These are phyloP conservation scores for Cladosporium sp. DNA, from an alignment of 2,329 filamentous ascomycete genomes.

Conservation along the genomic window DNA sequence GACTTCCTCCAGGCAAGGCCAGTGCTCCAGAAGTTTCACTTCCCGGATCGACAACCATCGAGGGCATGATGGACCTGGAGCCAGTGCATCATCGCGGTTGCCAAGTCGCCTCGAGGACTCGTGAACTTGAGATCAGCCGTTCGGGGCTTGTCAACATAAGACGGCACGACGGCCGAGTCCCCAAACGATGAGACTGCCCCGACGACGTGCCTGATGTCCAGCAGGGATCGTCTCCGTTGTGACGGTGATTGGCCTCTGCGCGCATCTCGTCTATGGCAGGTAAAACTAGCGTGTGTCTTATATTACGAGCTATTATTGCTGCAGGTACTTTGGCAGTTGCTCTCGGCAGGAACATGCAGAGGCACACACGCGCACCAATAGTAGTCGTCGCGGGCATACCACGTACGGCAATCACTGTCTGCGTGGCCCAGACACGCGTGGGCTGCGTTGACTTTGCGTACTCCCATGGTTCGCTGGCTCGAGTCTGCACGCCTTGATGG, in stretches of 20 bases:
- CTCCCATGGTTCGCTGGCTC: not conserved
- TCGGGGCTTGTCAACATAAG: not conserved
- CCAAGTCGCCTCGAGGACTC: too few species aligned
- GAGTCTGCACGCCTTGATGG: too few species aligned
- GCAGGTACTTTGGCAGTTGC: constrained; percentile 9
- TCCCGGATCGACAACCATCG: too few species aligned
- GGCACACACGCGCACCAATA: not conserved
- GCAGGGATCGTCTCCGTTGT: not conserved
- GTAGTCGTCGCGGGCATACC: too few species aligned
- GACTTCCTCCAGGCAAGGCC: not conserved
- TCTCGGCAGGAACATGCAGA: constrained; percentile 12
- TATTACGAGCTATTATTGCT: constrained; percentile 8
- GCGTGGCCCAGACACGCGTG: not conserved
- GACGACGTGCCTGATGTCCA: not conserved
- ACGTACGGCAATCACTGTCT: not conserved
- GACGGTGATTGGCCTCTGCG: constrained; percentile 2
- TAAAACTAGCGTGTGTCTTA: constrained; percentile 9
- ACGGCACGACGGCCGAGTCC: not conserved
- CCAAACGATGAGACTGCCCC: not conserved
- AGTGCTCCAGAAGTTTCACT: too few species aligned
- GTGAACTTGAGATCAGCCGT: too few species aligned
- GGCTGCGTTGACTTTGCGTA: not conserved
- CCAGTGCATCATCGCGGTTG: not conserved
- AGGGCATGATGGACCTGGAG: not conserved
- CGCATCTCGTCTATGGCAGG: constrained; percentile 2